Evolutionary conservation across 1,139 yeast genomes (phyloP).

Genomic region (Blastobotrys persicus): DNA sequence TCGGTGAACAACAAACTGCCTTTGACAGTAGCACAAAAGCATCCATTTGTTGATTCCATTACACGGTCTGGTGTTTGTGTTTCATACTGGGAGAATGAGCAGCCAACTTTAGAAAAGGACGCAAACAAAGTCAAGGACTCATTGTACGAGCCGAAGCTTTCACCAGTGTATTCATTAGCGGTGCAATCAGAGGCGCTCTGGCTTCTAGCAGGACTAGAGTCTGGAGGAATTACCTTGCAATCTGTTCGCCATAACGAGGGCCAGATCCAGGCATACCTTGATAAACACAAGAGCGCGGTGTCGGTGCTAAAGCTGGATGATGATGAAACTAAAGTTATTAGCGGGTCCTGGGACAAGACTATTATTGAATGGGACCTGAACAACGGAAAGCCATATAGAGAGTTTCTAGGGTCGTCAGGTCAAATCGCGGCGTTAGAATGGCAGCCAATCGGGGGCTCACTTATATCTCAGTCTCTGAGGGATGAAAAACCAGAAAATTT

Average conservation of each 20-base stretch:
- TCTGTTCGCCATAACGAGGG: constrained; percentile 86
- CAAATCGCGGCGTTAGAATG: constrained; percentile 77
- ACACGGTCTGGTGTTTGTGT: constrained; percentile 75
- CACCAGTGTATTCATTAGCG: constrained; percentile 86
- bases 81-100: constrained; percentile 96
- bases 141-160: constrained; percentile 43
- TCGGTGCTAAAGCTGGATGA: constrained; percentile 65
- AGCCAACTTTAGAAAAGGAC: constrained; percentile 58
- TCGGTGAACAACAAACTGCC: constrained; percentile 90
- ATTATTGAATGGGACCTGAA: constrained; percentile 79
- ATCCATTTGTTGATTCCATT: constrained; percentile 81
- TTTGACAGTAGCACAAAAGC: constrained; percentile 86
- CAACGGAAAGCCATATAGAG: constrained; percentile 55
- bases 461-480: constrained; percentile 34
- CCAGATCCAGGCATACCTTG: constrained; percentile 69
- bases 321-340: constrained; percentile 59
- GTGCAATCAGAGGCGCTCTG: constrained; percentile 81
- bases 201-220: constrained; percentile 75
- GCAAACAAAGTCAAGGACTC: constrained; percentile 45
- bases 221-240: constrained; percentile 86
- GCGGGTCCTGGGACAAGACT: constrained; percentile 87
- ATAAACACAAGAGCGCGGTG: constrained; percentile 69
- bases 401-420: constrained; percentile 56
- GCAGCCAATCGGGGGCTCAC: constrained; percentile 66
- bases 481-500: constrained; percentile 11